These are phyloP conservation scores for Aspergillus fumigatiaffinis DNA, from an alignment of 2,329 filamentous ascomycete species.

Conservation along the genomic window DNA sequence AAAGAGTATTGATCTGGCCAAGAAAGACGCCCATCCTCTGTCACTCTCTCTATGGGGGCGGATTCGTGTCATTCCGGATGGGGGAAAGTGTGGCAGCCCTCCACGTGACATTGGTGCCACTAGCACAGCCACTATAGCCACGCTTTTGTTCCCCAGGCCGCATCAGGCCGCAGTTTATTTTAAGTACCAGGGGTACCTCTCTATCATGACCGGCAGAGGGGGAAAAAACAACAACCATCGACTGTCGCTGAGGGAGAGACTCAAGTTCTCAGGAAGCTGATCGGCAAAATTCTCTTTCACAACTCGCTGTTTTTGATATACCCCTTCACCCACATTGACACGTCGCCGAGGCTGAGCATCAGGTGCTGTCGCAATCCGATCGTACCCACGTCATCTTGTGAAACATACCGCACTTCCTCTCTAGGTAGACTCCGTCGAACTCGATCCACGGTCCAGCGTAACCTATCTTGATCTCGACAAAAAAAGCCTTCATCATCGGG, in stretches of 20 bases:
- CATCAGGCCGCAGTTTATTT: conserved; percentile 3
- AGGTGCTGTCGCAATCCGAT: not conserved
- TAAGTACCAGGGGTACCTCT: not conserved
- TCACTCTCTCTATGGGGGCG: not conserved
- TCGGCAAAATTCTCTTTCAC: not conserved
- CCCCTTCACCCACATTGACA: not conserved
- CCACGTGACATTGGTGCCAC: conserved; percentile 19
- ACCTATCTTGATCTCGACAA: not conserved
- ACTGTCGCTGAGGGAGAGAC: not conserved
- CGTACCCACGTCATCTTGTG: not conserved
- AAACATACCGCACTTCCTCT: not conserved
- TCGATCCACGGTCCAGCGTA: not conserved
- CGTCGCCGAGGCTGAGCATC: not conserved
- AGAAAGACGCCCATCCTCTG: conserved; percentile 8
- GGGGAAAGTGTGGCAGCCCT: conserved; percentile 12
- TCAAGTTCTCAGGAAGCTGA: not conserved
- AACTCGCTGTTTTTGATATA: not conserved
- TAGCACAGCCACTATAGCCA: conserved; percentile 14
- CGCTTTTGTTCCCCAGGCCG: conserved; percentile 4
- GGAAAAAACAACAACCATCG: not conserved
- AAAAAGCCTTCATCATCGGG: not conserved
- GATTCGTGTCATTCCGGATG: conserved; percentile 11
- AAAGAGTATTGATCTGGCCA: not conserved
- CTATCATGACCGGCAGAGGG: not conserved
- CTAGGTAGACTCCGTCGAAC: not conserved